Conservation (phyloP, 2,329 filamentous ascomycete genomes). For the Phaeomoniella chlamydospora region DNA sequence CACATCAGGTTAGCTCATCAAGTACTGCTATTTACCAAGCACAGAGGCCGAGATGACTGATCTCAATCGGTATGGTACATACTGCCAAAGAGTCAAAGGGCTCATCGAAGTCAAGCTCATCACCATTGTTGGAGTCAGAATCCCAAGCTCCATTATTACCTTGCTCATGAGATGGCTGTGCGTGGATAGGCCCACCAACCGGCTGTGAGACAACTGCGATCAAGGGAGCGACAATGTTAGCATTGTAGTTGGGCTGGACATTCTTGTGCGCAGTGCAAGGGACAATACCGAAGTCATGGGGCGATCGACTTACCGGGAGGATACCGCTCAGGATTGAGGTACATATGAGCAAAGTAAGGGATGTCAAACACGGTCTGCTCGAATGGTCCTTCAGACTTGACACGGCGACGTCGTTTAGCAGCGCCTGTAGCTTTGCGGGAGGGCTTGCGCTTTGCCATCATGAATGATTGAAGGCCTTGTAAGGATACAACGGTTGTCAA, state of each 20-base stretch:
- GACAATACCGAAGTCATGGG: no score
- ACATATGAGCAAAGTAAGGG: constrained; percentile 12
- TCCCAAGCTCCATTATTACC: constrained; percentile 5
- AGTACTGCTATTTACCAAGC: no score
- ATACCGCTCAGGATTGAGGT: constrained; percentile 10
- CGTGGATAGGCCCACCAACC: constrained; percentile 6
- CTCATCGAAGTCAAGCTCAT: constrained; percentile 5
- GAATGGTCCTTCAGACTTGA: not conserved
- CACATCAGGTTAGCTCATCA: no score
- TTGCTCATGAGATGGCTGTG: constrained; percentile 2
- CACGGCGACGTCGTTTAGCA: not conserved
- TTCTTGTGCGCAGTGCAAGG: no score
- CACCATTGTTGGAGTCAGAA: constrained; percentile 6
- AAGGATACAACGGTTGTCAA: no score
- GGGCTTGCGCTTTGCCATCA: not conserved
- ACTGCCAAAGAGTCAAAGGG: not conserved
- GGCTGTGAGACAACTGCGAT: constrained; percentile 3
- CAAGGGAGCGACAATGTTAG: no score
- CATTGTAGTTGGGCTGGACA: no score
- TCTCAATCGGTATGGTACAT: no score
- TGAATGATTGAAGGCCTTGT: not conserved
- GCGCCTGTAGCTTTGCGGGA: no score
- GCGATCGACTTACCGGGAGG: constrained; percentile 7
- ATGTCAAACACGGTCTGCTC: constrained; percentile 2
- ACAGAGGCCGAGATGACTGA: no score